Evolutionary conservation across 1,284 basidiomycete species (phyloP).

Genomic region (Macrocystidia cucumis): DNA sequence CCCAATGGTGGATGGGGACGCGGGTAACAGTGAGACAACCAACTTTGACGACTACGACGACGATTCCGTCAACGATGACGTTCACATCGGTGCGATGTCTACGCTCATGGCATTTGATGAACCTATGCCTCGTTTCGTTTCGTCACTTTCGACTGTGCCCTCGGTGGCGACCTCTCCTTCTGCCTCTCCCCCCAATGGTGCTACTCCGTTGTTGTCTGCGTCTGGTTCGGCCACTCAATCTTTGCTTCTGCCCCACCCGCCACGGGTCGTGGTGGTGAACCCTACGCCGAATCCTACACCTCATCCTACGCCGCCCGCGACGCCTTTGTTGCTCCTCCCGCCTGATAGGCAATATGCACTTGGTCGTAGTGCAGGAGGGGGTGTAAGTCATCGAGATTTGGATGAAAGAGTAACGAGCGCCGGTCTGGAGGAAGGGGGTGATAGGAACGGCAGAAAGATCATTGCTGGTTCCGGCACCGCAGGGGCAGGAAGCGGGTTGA

Average conservation of each 20-base stretch:
- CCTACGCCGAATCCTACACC: conserved; percentile 31
- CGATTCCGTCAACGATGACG: no score
- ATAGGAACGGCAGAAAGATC: background rate
- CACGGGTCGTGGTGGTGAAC: conserved; percentile 25
- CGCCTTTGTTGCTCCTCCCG: conserved; percentile 13
- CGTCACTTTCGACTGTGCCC: background rate
- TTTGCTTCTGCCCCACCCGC: conserved; percentile 11
- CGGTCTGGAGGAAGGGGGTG: background rate
- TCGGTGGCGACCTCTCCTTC: background rate
- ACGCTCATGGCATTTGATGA: conserved; percentile 1
- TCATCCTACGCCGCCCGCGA: conserved; percentile 29
- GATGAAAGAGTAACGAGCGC: no score
- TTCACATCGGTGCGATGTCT: background rate
- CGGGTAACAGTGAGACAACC: no score
- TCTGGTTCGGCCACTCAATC: background rate
- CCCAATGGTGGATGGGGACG: no score
- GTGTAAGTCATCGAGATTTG: no score
- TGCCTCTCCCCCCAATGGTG: background rate
- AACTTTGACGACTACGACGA: no score
- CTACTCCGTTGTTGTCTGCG: background rate
- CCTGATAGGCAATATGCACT: background rate
- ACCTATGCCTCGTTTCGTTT: background rate
- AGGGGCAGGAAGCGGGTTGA: background rate
- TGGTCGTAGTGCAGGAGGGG: no score
- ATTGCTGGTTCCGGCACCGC: background rate